A percentile compares a stretch with the other conserved stretches of the same genome.
These are phyloP conservation scores for Pulveroboletus sp. DNA, from an alignment of 768 basidiomycete species.

Conservation along the genomic window DNA sequence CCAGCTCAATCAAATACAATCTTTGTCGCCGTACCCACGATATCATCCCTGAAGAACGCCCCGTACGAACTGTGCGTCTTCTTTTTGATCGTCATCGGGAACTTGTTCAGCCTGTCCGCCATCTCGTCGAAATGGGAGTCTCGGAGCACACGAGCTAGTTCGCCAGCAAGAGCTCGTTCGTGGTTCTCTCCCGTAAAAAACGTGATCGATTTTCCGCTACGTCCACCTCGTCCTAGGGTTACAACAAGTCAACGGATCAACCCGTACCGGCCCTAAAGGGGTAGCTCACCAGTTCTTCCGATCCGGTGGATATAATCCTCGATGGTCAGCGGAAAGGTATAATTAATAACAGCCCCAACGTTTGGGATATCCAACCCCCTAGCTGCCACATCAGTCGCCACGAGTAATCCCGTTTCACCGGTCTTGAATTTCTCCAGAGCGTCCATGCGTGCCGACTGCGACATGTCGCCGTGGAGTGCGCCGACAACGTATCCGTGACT, in stretches of 20 bases:
- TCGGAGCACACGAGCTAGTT: conserved; percentile 84
- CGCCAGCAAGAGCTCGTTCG: conserved; percentile 86
- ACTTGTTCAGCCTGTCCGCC: conserved; percentile 62
- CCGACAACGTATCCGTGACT: conserved; percentile 76
- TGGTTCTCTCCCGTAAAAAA: conserved; percentile 95
- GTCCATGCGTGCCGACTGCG: conserved; percentile 79
- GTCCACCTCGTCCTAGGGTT: conserved; percentile 79
- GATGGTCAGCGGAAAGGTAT: conserved; percentile 95
- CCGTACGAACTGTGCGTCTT: conserved; percentile 89
- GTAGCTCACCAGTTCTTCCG: conserved; percentile 69
- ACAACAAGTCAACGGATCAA: not conserved
- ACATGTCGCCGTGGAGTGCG: conserved; percentile 88
- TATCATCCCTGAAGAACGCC: conserved; percentile 71
- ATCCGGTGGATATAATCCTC: conserved; percentile 93
- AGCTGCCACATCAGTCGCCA: conserved; percentile 97
- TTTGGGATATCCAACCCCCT: conserved; percentile 97
- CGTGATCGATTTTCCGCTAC: conserved; percentile 87
- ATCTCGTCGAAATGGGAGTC: conserved; percentile 84
- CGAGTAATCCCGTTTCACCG: conserved; percentile 76
- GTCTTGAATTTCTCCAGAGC: conserved; percentile 85
- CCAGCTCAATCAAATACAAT: conserved; percentile 60
- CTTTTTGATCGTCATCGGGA: conserved; percentile 98
- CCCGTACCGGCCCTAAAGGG: not conserved
- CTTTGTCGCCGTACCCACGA: conserved; percentile 66
- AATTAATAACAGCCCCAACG: conserved; percentile 92